phyloP scores from a whole-genome alignment of 805 yeast species.

The Hanseniaspora singularis region DNA sequence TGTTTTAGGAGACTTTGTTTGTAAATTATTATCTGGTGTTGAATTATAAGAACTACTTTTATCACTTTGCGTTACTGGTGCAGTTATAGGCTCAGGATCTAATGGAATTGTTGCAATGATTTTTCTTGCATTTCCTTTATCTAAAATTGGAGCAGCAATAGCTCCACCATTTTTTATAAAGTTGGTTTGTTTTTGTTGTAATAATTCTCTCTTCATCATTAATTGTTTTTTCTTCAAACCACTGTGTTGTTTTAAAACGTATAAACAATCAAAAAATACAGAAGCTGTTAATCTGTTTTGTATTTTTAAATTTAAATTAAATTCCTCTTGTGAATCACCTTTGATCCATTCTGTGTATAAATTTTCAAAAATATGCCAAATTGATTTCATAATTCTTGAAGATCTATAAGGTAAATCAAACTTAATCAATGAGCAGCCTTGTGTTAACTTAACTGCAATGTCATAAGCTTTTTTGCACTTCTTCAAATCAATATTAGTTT shows the following conservation, averaged over 20 bases:
- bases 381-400: conserved; percentile 83
- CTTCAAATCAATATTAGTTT: conserved; percentile 51
- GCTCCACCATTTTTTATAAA: background rate
- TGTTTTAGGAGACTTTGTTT: conserved; percentile 4
- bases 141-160: conserved; percentile 26
- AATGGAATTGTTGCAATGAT: conserved; percentile 69
- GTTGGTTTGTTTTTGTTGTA: conserved; percentile 40
- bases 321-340: conserved; percentile 20
- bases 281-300: conserved; percentile 84
- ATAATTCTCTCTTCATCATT: conserved; percentile 34
- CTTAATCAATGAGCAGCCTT: conserved; percentile 71
- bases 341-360: conserved; percentile 42
- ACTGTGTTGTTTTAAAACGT: conserved; percentile 72
- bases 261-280: conserved; percentile 80
- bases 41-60: conserved; percentile 20
- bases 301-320: conserved; percentile 41
- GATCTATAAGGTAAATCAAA: conserved; percentile 90
- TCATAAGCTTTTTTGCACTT: conserved; percentile 61
- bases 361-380: conserved; percentile 77
- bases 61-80: conserved; percentile 21
- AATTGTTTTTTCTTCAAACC: conserved; percentile 52
- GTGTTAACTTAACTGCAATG: conserved; percentile 53
- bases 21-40: conserved; percentile 9
- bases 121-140: conserved; percentile 60
- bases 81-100: conserved; percentile 65